Evolutionary conservation across 176 grass and related monocot genomes (phyloP).

Genomic region (bread wheat (Triticum aestivum)): DNA sequence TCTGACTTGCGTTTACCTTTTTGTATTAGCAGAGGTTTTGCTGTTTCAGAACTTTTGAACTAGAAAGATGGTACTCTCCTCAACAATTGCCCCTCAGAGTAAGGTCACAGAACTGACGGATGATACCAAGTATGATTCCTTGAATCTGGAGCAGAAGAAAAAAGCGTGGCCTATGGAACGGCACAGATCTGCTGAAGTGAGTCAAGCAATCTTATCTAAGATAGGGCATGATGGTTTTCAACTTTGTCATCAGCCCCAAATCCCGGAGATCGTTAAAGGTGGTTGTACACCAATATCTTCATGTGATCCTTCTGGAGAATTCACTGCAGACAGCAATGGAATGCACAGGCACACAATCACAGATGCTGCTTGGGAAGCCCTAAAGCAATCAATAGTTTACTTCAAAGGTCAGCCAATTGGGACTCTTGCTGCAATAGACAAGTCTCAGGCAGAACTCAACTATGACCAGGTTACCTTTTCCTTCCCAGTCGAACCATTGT

Average conservation of each 20-base stretch:
- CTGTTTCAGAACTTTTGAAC: background rate
- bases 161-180: conserved; percentile 48
- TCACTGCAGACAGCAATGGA: conserved; percentile 31
- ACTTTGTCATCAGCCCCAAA: conserved; percentile 13
- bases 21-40: background rate
- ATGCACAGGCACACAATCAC: conserved; percentile 36
- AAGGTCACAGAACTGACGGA: conserved; percentile 23
- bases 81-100: background rate
- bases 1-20: conserved; percentile 14
- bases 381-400: conserved; percentile 62
- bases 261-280: conserved; percentile 36
- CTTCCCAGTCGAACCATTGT: conserved; percentile 13
- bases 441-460: conserved; percentile 71
- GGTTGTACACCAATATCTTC: conserved; percentile 18
- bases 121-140: conserved; percentile 39
- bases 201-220: conserved; percentile 30
- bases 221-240: conserved; percentile 18
- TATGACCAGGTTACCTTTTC: conserved; percentile 80
- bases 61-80: conserved; percentile 30
- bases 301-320: conserved; percentile 10
- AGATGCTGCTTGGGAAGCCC: conserved; percentile 82
- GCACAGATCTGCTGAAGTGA: conserved; percentile 54
- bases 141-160: conserved; percentile 46
- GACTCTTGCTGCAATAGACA: conserved; percentile 84
- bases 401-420: conserved; percentile 71